Evolutionary conservation across 148 eudicot species (phyloP), one percentile per base, ranked within the genome.

Genomic region (Rhododendron simsii): DNA sequence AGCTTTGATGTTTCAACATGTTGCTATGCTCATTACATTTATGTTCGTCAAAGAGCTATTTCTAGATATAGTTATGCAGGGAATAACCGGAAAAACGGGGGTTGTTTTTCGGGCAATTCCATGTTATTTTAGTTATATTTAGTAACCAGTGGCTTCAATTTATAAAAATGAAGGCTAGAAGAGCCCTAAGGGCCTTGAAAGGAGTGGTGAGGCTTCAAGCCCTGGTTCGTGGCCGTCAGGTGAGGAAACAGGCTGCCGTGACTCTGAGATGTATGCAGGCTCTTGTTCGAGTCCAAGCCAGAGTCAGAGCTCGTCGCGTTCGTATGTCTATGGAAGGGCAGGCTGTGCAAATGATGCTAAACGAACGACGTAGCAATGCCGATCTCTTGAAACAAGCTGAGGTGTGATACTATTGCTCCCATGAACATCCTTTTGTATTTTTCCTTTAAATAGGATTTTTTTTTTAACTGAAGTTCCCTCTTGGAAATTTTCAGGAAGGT

Each of bases 201-300:
- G 98, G 94, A 55, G 93, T 96, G 83, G 98, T 96, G 84, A 90
- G 99, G 86, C 88, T 96, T 48, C 99, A 96, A 91, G 98, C 98
- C 48, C 81, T 97, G 77, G 95, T 97, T 28, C 89, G 98, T 1
- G 99, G 99, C 48, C 71, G 98, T 69, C 98, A 97, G 82, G 99
- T 97, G 35, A 85, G 99, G 44, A 97, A 95, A 84, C 99, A 97
- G 84, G 99, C 99, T 81, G 99, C 98, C 12, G 98, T 97, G 35
- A 97, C 98, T 11, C 93, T 97, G 28, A 89, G 96, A 90, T 97
- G 99, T 81, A 97, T 97, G 99, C 99, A 97, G 87, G 99, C 99
- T 30, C 94, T 97, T 83, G 99, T 97, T 87, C 90, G 99, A 26
- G 98, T 95, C n/a, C 99, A 97, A 88, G 99, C 99, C 23, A 88